Evolutionary conservation across 1,284 basidiomycete species (phyloP).

Genomic region (Anthracocystis setariae): DNA sequence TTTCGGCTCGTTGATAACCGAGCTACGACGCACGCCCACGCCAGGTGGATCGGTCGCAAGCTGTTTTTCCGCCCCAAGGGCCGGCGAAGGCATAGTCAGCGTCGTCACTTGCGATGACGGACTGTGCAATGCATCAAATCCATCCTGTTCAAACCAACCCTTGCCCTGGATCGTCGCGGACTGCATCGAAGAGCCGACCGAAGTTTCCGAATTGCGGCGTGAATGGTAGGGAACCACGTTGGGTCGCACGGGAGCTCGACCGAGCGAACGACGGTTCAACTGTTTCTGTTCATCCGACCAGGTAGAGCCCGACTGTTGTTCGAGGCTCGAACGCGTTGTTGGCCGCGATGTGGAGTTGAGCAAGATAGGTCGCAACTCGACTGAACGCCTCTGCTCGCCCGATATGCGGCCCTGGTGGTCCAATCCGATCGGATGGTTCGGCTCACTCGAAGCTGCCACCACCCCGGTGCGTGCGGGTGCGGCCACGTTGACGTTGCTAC

Average conservation of each 20-base stretch:
- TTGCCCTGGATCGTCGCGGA: constrained; percentile 16
- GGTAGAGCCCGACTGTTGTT: neutral
- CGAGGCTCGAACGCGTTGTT: constrained; percentile 2
- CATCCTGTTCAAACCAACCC: constrained; percentile 26
- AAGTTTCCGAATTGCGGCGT: constrained; percentile 29
- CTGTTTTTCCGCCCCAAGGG: constrained; percentile 12
- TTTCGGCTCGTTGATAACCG: constrained; percentile 3
- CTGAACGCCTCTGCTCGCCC: constrained; percentile 27
- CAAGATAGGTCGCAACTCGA: constrained; percentile 41
- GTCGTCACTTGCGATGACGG: constrained; percentile 35
- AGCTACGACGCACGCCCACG: constrained; percentile 5
- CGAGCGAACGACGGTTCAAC: constrained; percentile 22
- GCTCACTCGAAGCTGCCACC: constrained; percentile 1
- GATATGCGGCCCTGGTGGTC: constrained; percentile 24
- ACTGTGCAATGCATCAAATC: constrained; percentile 22
- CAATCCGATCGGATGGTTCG: constrained; percentile 12
- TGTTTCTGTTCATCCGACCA: constrained; percentile 8
- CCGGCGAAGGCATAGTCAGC: constrained; percentile 43
- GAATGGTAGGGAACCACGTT: constrained; percentile 46
- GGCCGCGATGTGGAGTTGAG: constrained; percentile 27
- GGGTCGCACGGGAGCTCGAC: constrained; percentile 21
- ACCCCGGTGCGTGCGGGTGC: neutral
- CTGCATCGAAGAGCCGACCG: constrained; percentile 25
- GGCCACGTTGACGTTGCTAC: constrained; percentile 30
- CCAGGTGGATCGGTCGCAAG: neutral